Evolutionary conservation across 805 yeast genomes (phyloP).

Genomic region (Lachancea kluyveri): DNA sequence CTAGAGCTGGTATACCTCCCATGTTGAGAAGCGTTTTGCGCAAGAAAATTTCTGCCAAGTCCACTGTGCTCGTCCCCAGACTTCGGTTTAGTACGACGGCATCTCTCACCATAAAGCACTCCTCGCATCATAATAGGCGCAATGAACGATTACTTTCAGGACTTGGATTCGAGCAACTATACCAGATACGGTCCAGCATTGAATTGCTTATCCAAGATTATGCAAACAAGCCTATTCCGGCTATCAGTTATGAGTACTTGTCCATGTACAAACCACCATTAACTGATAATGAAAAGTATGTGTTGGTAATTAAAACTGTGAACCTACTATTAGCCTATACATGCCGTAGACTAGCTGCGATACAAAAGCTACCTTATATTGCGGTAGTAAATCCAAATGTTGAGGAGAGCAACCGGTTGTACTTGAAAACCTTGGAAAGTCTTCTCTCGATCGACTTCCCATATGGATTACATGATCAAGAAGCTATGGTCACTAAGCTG

Average conservation of each 20-base stretch:
- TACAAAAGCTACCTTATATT: constrained; percentile 74
- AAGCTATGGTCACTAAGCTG: constrained; percentile 46
- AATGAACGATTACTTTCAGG: constrained; percentile 9
- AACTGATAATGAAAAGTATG: constrained; percentile 26
- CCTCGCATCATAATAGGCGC: constrained; percentile 1
- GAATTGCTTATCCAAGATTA: constrained; percentile 55
- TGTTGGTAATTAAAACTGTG: constrained; percentile 49
- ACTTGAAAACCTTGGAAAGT: constrained; percentile 60
- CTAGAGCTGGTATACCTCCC: too few species aligned
- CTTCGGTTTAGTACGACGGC: too few species aligned
- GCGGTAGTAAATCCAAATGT: constrained; percentile 84
- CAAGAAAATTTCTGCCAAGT: too few species aligned
- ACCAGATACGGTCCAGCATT: constrained; percentile 50
- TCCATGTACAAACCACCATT: constrained; percentile 35
- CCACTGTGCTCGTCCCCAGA: too few species aligned
- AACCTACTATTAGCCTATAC: constrained; percentile 53
- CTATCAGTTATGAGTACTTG: constrained; percentile 45
- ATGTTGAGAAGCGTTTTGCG: too few species aligned
- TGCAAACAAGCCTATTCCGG: constrained; percentile 46
- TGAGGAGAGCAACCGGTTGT: constrained; percentile 66
- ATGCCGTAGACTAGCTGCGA: constrained; percentile 63
- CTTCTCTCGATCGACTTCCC: constrained; percentile 39
- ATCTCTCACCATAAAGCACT: too few species aligned
- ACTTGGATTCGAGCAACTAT: constrained; percentile 42
- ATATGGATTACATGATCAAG: constrained; percentile 47